Evolutionary conservation across 768 basidiomycete genomes (phyloP).

Genomic region (Tricholoma bakamatsutake): DNA sequence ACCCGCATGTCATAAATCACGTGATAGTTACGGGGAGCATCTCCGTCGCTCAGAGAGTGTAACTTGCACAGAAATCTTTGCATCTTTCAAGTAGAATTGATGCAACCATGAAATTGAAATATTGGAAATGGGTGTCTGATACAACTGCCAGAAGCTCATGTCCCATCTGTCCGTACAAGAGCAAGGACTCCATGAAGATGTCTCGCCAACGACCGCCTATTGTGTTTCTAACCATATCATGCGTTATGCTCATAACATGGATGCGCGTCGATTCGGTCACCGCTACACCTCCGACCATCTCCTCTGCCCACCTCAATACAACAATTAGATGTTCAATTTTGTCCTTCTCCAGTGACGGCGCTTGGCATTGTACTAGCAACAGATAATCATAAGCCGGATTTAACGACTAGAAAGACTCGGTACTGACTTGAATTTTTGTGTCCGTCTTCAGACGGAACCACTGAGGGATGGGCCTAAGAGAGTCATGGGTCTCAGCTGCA

Average conservation of each 20-base stretch:
- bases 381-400: constrained; percentile 6
- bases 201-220: neutral
- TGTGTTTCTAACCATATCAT: constrained; percentile 12
- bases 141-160: neutral
- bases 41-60: too few relatives aligned
- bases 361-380: constrained; percentile 81
- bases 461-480: constrained; percentile 85
- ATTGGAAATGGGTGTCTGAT: neutral
- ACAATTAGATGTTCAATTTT: constrained; percentile 88
- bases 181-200: neutral
- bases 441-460: constrained; percentile 99
- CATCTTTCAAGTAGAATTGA: too few relatives aligned
- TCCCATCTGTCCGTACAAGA: neutral
- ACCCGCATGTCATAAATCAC: neutral
- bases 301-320: neutral
- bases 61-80: too few relatives aligned
- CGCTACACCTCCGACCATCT: neutral
- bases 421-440: constrained; percentile 82
- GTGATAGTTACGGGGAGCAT: neutral
- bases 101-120: neutral
- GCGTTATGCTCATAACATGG: constrained; percentile 14
- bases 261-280: constrained; percentile 11
- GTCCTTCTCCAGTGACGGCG: constrained; percentile 99
- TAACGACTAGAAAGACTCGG: constrained; percentile 1
- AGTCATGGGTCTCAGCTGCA: neutral